A percentile compares a stretch with the other conserved stretches of the same genome.
These are phyloP conservation scores for Malassezia vespertilionis DNA, from an alignment of 1,284 basidiomycete species.

Conservation along the genomic window DNA sequence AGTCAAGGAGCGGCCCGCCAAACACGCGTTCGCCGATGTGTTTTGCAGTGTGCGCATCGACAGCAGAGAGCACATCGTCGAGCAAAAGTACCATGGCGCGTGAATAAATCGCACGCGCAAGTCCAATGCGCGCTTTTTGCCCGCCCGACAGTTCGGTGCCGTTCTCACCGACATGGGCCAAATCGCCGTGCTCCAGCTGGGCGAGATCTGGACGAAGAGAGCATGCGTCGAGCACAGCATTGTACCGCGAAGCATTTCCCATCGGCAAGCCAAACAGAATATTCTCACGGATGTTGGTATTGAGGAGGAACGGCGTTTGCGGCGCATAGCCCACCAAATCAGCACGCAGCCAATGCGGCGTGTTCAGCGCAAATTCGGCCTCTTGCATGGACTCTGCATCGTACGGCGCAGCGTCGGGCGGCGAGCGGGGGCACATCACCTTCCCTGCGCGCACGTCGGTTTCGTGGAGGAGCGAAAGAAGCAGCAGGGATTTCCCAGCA, in stretches of 20 bases:
- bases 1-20: slow-evolving; percentile 40
- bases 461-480: slow-evolving; percentile 37
- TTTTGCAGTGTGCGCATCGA: slow-evolving; percentile 58
- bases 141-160: slow-evolving; percentile 36
- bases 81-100: slow-evolving; percentile 29
- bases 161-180: slow-evolving; percentile 32
- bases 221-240: slow-evolving; percentile 26
- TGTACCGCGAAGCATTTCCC: slow-evolving; percentile 26
- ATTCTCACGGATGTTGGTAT: slow-evolving; percentile 29
- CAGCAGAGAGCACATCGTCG: slow-evolving; percentile 47
- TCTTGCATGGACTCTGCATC: background rate
- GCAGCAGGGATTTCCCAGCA: slow-evolving; percentile 36
- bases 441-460: slow-evolving; percentile 24
- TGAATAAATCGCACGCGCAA: slow-evolving; percentile 38
- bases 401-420: slow-evolving; percentile 2
- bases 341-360: slow-evolving; percentile 10
- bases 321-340: slow-evolving; percentile 28
- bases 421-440: slow-evolving; percentile 17
- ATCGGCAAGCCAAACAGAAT: slow-evolving; percentile 30
- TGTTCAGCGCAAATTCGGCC: slow-evolving; percentile 6
- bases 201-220: slow-evolving; percentile 27
- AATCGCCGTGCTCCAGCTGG: slow-evolving; percentile 32
- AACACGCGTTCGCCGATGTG: slow-evolving; percentile 40
- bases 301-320: slow-evolving; percentile 34
- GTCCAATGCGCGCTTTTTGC: slow-evolving; percentile 31